Conservation (phyloP, 495 filamentous ascomycete genomes). For the Daldinia grandis region DNA sequence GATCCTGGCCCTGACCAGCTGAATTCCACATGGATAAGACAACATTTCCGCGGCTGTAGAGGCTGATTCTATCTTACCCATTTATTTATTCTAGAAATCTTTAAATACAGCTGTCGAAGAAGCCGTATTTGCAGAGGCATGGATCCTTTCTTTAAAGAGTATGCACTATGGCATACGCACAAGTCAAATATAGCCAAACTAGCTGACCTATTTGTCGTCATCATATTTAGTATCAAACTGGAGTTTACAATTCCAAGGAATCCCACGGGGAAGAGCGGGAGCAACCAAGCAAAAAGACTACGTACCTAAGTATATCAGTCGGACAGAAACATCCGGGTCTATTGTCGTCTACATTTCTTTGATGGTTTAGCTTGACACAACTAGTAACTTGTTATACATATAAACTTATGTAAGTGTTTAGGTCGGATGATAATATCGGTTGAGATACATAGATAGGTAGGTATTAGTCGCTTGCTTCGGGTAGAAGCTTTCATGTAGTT, state of each 20-base stretch:
- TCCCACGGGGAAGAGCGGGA: neutral
- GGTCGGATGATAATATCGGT: neutral
- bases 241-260: neutral
- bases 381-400: neutral
- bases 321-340: neutral
- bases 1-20: slow-evolving; percentile 4
- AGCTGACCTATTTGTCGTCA: slow-evolving; percentile 8
- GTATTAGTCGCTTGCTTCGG: neutral
- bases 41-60: slow-evolving; percentile 26
- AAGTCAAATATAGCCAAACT: slow-evolving; percentile 5
- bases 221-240: neutral
- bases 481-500: neutral
- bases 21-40: slow-evolving; percentile 8
- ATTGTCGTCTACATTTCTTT: neutral
- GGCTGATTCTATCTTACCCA: slow-evolving; percentile 9
- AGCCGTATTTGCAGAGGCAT: slow-evolving; percentile 1
- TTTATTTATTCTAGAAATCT: slow-evolving; percentile 24
- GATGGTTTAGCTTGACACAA: neutral
- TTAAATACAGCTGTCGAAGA: neutral
- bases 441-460: neutral
- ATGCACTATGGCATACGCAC: neutral
- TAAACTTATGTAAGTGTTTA: neutral
- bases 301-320: too few species aligned
- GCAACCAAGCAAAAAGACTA: too few species aligned
- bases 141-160: neutral